Conservation (phyloP, 106 monocot genomes). For the Apostasia shenzhenica region DNA sequence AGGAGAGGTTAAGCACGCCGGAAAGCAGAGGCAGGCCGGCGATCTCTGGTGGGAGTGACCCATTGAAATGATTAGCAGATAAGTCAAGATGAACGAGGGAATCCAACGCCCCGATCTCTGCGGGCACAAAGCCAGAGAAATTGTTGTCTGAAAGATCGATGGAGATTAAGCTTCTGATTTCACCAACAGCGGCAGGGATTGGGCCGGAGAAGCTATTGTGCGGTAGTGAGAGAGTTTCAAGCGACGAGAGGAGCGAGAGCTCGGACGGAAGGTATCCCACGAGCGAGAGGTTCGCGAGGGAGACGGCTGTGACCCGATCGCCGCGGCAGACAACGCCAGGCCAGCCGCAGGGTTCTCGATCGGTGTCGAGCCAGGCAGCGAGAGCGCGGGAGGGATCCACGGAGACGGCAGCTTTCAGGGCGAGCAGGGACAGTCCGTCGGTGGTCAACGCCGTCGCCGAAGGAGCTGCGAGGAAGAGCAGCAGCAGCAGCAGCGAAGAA, state of each 20-base stretch:
- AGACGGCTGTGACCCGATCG: constrained; percentile 34
- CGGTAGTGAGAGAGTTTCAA: constrained; percentile 68
- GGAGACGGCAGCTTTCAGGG: constrained; percentile 71
- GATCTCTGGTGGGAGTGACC: constrained; percentile 68
- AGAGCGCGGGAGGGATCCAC: constrained; percentile 50
- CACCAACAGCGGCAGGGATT: constrained; percentile 57
- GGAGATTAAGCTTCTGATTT: constrained; percentile 49
- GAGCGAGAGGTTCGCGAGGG: constrained; percentile 46
- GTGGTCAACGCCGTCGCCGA: constrained; percentile 30
- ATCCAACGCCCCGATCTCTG: constrained; percentile 47
- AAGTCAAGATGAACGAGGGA: constrained; percentile 70
- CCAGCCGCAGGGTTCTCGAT: constrained; percentile 52
- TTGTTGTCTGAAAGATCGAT: constrained; percentile 70
- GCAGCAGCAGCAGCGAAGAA: neutral
- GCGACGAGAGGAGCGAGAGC: constrained; percentile 31
- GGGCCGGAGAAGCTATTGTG: constrained; percentile 51
- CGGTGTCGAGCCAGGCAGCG: constrained; percentile 42
- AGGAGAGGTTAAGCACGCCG: constrained; percentile 74
- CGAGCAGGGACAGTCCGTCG: constrained; percentile 71
- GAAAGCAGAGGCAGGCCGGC: constrained; percentile 42
- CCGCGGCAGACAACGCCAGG: constrained; percentile 44
- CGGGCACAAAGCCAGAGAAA: constrained; percentile 77
- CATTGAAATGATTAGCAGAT: constrained; percentile 59
- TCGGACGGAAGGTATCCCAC: constrained; percentile 57
- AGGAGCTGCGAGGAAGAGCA: neutral